Percentiles rank a stretch among this genome's conserved stretches.
Conservation (phyloP, 192 early-diverging fungal species). For the Rhizoclosmatium globosum region DNA sequence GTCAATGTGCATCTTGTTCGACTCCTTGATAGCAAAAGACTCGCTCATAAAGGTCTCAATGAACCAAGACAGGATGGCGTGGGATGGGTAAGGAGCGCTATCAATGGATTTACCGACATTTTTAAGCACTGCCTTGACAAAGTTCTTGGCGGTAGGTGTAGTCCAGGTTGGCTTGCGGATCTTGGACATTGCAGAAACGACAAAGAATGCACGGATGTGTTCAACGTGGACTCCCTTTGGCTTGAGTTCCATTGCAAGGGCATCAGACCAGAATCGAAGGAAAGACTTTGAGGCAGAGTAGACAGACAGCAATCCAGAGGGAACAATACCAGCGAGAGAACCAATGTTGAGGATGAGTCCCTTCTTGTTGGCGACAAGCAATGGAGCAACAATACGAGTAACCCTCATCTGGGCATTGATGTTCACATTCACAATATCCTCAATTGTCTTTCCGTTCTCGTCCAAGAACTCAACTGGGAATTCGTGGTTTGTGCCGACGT, state of each 20-base stretch:
- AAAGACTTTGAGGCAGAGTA: slow-evolving; percentile 97
- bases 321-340: slow-evolving; percentile 85
- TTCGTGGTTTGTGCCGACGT: slow-evolving; percentile 92
- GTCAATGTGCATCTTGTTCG: slow-evolving; percentile 63
- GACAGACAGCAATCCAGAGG: slow-evolving; percentile 84
- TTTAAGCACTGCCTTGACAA: slow-evolving; percentile 77
- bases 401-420: slow-evolving; percentile 83
- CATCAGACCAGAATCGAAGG: slow-evolving; percentile 88
- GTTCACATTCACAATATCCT: slow-evolving; percentile 87
- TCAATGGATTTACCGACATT: slow-evolving; percentile 71
- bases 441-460: slow-evolving; percentile 50
- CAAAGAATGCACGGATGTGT: slow-evolving; percentile 96
- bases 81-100: slow-evolving; percentile 72
- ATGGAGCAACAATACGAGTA: slow-evolving; percentile 80
- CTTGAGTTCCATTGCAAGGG: slow-evolving; percentile 82
- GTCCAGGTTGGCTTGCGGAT: slow-evolving; percentile 79
- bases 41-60: slow-evolving; percentile 68
- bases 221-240: slow-evolving; percentile 81
- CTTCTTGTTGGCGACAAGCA: slow-evolving; percentile 75
- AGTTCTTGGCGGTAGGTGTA: slow-evolving; percentile 82
- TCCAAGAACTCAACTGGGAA: slow-evolving; percentile 83
- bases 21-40: slow-evolving; percentile 65
- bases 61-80: slow-evolving; percentile 75
- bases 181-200: slow-evolving; percentile 94
- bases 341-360: slow-evolving; percentile 95